Conservation (phyloP, 2,329 filamentous ascomycete species). For the Domatiomyces catenatus region DNA sequence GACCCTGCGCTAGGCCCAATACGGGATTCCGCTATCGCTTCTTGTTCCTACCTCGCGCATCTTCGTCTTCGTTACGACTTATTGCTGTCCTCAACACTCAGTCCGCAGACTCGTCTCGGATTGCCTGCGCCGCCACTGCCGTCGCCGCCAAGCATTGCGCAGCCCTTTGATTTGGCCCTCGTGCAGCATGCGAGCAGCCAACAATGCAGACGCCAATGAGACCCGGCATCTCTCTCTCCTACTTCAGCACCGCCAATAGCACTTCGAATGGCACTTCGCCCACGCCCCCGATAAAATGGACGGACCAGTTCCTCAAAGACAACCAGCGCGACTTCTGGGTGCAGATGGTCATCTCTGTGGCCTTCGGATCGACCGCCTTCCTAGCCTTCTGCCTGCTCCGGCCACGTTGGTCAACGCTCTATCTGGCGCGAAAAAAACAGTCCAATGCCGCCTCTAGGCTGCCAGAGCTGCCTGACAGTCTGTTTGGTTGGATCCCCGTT, state of each 20-base stretch:
- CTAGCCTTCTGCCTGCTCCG: constrained; percentile 48
- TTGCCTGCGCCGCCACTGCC: neutral
- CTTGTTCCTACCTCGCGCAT: too few species aligned
- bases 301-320: constrained; percentile 15
- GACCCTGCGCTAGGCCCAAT: too few species aligned
- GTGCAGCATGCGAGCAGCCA: neutral
- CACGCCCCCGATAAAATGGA: constrained; percentile 5
- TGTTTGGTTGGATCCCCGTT: constrained; percentile 86
- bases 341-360: constrained; percentile 30
- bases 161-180: neutral
- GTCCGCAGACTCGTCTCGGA: neutral
- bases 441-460: constrained; percentile 49
- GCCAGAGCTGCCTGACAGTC: constrained; percentile 64
- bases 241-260: neutral
- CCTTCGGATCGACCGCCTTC: constrained; percentile 29
- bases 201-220: neutral
- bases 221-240: neutral
- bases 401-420: constrained; percentile 80
- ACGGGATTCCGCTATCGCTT: too few species aligned
- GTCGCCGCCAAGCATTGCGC: too few species aligned
- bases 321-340: constrained; percentile 26
- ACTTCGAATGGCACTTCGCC: constrained; percentile 4
- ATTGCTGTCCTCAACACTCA: too few species aligned
- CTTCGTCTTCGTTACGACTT: too few species aligned
- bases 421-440: constrained; percentile 72